Evolutionary conservation across 1,284 basidiomycete species (phyloP), one percentile per base, ranked within the genome.

Genomic region (Microbotryum scabiosae): DNA sequence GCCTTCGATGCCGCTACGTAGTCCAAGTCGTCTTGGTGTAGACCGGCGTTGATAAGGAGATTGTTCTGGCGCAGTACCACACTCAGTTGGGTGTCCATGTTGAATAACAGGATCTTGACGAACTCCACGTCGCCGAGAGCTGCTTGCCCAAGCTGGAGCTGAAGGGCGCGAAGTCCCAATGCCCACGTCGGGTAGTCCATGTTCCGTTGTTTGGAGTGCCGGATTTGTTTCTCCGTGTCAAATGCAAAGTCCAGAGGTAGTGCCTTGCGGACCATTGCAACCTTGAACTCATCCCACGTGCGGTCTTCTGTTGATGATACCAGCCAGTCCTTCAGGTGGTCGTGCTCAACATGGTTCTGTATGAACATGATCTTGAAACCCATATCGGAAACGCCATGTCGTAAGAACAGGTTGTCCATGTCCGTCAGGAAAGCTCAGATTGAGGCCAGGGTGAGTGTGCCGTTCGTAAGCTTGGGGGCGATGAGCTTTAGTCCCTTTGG

Each of bases 51-150:
- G 28, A 32, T 30, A 30, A 59, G 51, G 5, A 36, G 16, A 4
- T 16, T 26, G n/a, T 32, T 45, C 14, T 43, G 51, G 2, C 57
- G 51, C 12, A 59, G 25, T 10, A 47, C 28, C 28, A 14, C 5
- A 5, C 41, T 43, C 25, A 59, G 44, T 30, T 59, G 51, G 7
- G 49, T 3, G 28, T 59, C 57, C 57, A 59, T 59, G 51, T 54
- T 49, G 57, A 52, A 59, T 20, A 59, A 50, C 6, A 59, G 28
- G 16, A n/a, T 18, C 18, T 36, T 28, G 23, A 59, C 30, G 45
- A 59, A 51, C n/a, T 48, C 51, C 21, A 10, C 20, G 10, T 46
- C 45, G 8, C 43, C 25, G 44, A 59, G 51, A 2, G 51, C 25
- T 28, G 41, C 47, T 14, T n/a, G 8, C 43, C 51, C 32, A 7